Base-by-base conservation (phyloP, 2,329 filamentous ascomycete genomes). In the Fusarium napiforme region DNA sequence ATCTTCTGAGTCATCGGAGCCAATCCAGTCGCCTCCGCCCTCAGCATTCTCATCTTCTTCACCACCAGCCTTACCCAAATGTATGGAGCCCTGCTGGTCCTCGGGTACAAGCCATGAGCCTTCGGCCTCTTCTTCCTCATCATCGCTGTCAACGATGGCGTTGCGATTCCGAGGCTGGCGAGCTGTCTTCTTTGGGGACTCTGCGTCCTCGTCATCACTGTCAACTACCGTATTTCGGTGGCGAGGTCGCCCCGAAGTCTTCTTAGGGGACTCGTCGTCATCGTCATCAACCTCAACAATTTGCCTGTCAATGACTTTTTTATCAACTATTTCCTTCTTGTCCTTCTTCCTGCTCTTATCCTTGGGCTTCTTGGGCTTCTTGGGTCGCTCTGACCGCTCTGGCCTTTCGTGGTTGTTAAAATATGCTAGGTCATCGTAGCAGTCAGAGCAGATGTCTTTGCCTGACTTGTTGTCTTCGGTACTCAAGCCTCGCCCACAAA, bases 31-130 rank as follows among this genome's bases (percentile, higher is more conserved):
- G 28, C 94, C 95, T 7, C 92, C 94, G 4, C 94, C 94, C 79
- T 97, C 95, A 5, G 93, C 93, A 79, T 97, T 90, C 81, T 97
- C 94, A 71, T 97, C 94, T 59, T 94, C 93, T n/a, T 90, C 89
- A 8, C 93, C 94, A n/a, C 94, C 94, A 49, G 93, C 93, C 79
- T 91, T 93, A 53, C 93, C 93, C 21, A 95, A 85, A n/a, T 85
- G 85, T 8, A 91, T 79, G 2, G 86, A 79, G 0, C 87, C 86
- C 49, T 88, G 90, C 78, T 96, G 86, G 15, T 89, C 86, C 64
- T 93, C 91, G 0, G 90, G 87, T 7, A 95, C 93, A 46, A 97
- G 85, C 95, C 95, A 97, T 75, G 93, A 92, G 18, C 90, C 93
- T 64, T 93, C 90, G 10, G 93, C 90, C 10, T 92, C 91, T 71